These are phyloP conservation scores for Debaryomyces coudertii DNA, from an alignment of 1,139 yeast species.

Conservation along the genomic window DNA sequence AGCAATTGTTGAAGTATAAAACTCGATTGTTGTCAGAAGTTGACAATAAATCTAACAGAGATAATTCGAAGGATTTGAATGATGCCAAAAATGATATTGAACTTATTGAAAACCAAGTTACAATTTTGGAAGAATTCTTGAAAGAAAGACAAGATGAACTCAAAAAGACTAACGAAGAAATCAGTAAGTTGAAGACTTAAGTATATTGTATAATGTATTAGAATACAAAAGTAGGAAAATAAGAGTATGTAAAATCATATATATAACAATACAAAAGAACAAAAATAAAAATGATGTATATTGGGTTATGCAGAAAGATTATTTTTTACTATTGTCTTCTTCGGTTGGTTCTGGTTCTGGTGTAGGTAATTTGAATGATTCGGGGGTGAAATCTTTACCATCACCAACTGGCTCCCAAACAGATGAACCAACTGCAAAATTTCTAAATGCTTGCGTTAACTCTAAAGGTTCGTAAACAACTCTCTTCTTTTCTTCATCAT, in stretches of 20 bases:
- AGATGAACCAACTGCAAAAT: constrained; percentile 83
- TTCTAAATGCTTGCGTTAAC: constrained; percentile 89
- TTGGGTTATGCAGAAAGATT: constrained; percentile 13
- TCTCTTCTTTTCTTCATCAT: constrained; percentile 89
- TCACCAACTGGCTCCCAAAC: constrained; percentile 94
- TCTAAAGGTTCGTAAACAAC: constrained; percentile 89
- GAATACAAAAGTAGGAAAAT: constrained; percentile 1
- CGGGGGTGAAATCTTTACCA: constrained; percentile 83
- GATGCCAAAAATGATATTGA: constrained; percentile 61
- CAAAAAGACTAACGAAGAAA: constrained; percentile 45
- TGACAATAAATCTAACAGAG: constrained; percentile 12
- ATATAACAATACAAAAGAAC: constrained; percentile 1
- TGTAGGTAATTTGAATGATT: constrained; percentile 75
- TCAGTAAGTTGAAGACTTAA: constrained; percentile 28
- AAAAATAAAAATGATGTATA: constrained; percentile 6
- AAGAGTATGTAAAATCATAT: not conserved
- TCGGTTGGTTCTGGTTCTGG: constrained; percentile 76
- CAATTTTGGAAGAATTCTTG: constrained; percentile 59
- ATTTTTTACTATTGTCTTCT: constrained; percentile 40
- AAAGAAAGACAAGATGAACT: constrained; percentile 55
- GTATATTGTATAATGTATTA: constrained; percentile 3
- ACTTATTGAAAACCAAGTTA: constrained; percentile 66
- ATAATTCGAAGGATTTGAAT: constrained; percentile 32
- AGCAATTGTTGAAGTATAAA: constrained; percentile 78
- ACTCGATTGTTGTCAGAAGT: constrained; percentile 33